A percentile compares a stretch with the other conserved stretches of the same genome.
Conservation (phyloP, 192 early-diverging fungal genomes). For the Coemansia sp. region DNA sequence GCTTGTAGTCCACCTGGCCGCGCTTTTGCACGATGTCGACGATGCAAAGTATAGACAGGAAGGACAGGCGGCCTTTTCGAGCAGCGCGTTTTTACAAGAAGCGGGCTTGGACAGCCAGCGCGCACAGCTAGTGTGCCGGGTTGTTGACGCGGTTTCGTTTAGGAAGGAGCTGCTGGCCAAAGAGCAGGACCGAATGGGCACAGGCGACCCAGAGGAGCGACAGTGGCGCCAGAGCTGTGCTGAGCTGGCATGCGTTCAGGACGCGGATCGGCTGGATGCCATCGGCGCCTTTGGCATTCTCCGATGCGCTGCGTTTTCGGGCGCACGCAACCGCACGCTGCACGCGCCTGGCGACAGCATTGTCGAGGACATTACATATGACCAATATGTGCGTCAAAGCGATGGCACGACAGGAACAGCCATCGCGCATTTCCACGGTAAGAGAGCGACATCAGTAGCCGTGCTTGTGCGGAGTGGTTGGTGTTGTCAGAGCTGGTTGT, state of each 20-base stretch:
- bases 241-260: slow-evolving; percentile 66
- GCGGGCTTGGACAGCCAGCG: slow-evolving; percentile 34
- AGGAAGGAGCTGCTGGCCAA: slow-evolving; percentile 60
- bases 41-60: slow-evolving; percentile 62
- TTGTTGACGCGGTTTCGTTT: slow-evolving; percentile 62
- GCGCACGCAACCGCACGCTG: slow-evolving; percentile 58
- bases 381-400: slow-evolving; percentile 55
- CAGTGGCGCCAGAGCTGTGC: slow-evolving; percentile 54
- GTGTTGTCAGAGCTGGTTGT: too few relatives aligned
- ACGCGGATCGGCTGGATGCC: slow-evolving; percentile 69
- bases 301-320: slow-evolving; percentile 65
- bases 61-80: slow-evolving; percentile 35
- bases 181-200: slow-evolving; percentile 26
- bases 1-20: slow-evolving; percentile 61
- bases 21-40: slow-evolving; percentile 65
- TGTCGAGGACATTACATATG: slow-evolving; percentile 56
- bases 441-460: too few relatives aligned
- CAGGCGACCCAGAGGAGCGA: slow-evolving; percentile 20
- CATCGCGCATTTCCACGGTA: slow-evolving; percentile 65
- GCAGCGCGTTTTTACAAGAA: slow-evolving; percentile 52
- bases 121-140: slow-evolving; percentile 51
- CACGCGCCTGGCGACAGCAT: slow-evolving; percentile 53
- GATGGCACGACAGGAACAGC: slow-evolving; percentile 52
- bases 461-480: too few relatives aligned
- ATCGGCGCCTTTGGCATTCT: slow-evolving; percentile 74